Evolutionary conservation across 1,284 basidiomycete species (phyloP).

Genomic region (Cryptococcus sp.): DNA sequence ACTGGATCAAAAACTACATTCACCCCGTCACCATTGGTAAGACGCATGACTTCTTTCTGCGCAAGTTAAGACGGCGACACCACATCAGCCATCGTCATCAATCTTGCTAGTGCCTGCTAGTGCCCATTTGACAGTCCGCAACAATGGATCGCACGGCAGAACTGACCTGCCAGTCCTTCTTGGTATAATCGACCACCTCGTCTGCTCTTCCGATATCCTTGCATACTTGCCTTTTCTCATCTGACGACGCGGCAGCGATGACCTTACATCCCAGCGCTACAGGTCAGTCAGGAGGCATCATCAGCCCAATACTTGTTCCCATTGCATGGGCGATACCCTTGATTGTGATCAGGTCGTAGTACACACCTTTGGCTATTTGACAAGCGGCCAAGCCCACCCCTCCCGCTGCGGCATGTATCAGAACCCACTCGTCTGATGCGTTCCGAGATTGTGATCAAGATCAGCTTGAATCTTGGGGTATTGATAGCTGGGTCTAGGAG

Average conservation of each 20-base stretch:
- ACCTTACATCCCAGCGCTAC: constrained; percentile 54
- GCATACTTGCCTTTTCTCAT: constrained; percentile 54
- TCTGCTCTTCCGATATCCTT: constrained; percentile 53
- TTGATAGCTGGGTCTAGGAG: too few species aligned
- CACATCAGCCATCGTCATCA: constrained; percentile 54
- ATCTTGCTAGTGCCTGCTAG: too few species aligned
- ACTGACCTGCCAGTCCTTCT: constrained; percentile 52
- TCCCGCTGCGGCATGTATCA: constrained; percentile 79
- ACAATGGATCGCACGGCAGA: too few species aligned
- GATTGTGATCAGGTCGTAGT: not conserved
- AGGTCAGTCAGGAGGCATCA: not conserved
- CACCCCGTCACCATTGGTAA: constrained; percentile 77
- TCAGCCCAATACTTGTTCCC: not conserved
- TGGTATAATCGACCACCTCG: constrained; percentile 53
- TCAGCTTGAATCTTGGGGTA: too few species aligned
- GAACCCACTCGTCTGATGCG: constrained; percentile 74
- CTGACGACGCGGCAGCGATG: constrained; percentile 55
- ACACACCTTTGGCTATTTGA: constrained; percentile 74
- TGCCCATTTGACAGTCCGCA: too few species aligned
- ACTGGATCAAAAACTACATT: constrained; percentile 90
- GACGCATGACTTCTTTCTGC: constrained; percentile 60
- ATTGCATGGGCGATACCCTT: not conserved
- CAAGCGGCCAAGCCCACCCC: constrained; percentile 91
- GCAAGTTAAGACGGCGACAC: not conserved
- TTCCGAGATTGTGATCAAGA: not conserved